Evolutionary conservation across 495 filamentous ascomycete genomes (phyloP).

Genomic region (Lasiosphaeria hispida): DNA sequence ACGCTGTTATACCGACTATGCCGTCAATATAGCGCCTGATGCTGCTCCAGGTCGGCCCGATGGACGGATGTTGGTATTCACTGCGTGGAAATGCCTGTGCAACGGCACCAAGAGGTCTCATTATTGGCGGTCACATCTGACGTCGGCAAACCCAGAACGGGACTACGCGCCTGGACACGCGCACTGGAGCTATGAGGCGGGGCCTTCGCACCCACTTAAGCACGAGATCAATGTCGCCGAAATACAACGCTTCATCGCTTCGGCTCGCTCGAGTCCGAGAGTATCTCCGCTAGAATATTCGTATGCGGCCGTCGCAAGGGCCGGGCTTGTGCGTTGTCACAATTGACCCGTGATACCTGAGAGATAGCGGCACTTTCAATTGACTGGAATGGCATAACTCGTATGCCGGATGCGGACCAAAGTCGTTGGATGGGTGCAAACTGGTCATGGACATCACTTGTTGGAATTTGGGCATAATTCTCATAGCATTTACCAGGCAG

Average conservation of each 20-base stretch:
- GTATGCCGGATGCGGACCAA: no score
- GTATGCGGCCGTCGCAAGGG: conserved; percentile 4
- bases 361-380: no score
- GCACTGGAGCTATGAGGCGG: neutral
- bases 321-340: neutral
- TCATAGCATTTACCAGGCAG: no score
- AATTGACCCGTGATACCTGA: neutral
- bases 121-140: conserved; percentile 5
- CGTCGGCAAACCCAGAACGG: neutral
- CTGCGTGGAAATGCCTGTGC: conserved; percentile 9
- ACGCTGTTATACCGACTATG: conserved; percentile 9
- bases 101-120: neutral
- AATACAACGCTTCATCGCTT: conserved; percentile 2
- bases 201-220: neutral
- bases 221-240: neutral
- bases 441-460: no score
- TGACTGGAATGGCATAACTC: no score
- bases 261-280: conserved; percentile 3
- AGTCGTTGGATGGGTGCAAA: no score
- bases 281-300: conserved; percentile 4
- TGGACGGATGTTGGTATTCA: conserved; percentile 14
- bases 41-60: neutral
- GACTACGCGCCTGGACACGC: neutral
- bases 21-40: conserved; percentile 8
- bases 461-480: no score